Evolutionary conservation across 305 asterid species (phyloP).

Genomic region (Lippia alba): DNA sequence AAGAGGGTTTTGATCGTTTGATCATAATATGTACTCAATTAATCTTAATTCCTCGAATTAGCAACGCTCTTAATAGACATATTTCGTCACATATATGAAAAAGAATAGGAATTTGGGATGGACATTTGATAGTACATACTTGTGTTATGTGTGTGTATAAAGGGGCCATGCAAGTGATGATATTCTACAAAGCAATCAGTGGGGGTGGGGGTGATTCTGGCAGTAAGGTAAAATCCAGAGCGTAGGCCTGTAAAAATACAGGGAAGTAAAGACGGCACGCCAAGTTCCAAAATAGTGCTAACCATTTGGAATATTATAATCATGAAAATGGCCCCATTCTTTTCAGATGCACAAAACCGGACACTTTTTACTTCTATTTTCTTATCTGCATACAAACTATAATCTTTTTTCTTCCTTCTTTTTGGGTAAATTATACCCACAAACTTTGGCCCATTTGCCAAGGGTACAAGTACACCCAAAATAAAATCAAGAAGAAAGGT

Average conservation of each 20-base stretch:
- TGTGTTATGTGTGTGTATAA: too few species aligned
- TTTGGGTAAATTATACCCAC: not conserved
- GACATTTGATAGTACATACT: too few species aligned
- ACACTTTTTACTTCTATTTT: slow-evolving; percentile 17
- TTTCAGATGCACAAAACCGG: slow-evolving; percentile 29
- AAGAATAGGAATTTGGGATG: too few species aligned
- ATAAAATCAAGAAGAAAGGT: too few species aligned
- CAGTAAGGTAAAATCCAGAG: not conserved
- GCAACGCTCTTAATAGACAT: too few species aligned
- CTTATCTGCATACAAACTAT: not conserved
- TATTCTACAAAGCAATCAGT: not conserved
- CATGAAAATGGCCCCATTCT: slow-evolving; percentile 23
- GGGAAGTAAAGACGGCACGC: slow-evolving; percentile 34
- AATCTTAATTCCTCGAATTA: too few species aligned
- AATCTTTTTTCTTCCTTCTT: too few species aligned
- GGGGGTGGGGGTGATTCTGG: not conserved
- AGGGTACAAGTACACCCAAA: too few species aligned
- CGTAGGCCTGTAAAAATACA: not conserved
- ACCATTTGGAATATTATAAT: slow-evolving; percentile 33
- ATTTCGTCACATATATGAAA: too few species aligned
- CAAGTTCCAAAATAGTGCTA: slow-evolving; percentile 31
- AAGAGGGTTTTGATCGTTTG: too few species aligned
- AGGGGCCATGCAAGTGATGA: not conserved
- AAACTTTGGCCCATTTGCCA: not conserved
- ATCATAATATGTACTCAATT: too few species aligned